These are phyloP conservation scores for Vanilla planifolia DNA, from an alignment of 106 monocot genomes.

Conservation along the genomic window DNA sequence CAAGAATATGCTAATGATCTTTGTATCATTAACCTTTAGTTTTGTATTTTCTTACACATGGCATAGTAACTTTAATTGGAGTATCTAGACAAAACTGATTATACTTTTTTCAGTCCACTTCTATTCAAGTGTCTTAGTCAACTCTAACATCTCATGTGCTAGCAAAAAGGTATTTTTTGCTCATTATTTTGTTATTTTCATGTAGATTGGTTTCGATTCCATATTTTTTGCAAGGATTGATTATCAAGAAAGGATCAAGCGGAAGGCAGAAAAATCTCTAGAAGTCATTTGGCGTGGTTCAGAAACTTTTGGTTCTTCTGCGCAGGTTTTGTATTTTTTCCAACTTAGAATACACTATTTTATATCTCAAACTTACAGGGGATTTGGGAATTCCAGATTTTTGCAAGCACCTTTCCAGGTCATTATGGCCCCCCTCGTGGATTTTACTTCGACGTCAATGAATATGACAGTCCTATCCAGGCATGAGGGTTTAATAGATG, in stretches of 20 bases:
- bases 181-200: conserved; percentile 9
- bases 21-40: too few relatives aligned
- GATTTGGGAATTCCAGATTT: conserved; percentile 32
- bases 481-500: conserved; percentile 16
- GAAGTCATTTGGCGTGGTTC: conserved; percentile 86
- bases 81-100: too few relatives aligned
- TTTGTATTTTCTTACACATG: too few relatives aligned
- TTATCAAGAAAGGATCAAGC: conserved; percentile 65
- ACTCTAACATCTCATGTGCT: too few relatives aligned
- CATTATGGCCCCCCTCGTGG: conserved; percentile 47
- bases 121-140: too few relatives aligned
- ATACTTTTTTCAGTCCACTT: too few relatives aligned
- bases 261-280: conserved; percentile 58
- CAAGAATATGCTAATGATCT: too few relatives aligned
- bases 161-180: too few relatives aligned
- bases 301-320: conserved; percentile 65
- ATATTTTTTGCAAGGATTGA: conserved; percentile 83
- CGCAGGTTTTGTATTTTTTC: conserved; percentile 37
- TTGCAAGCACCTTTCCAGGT: conserved; percentile 48
- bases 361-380: background rate
- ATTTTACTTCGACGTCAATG: conserved; percentile 42
- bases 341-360: background rate
- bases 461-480: conserved; percentile 24
- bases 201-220: conserved; percentile 80
- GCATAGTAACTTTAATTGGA: too few relatives aligned